Base-by-base conservation (phyloP, 1,284 basidiomycete genomes). In the Wallemia mellicola region DNA sequence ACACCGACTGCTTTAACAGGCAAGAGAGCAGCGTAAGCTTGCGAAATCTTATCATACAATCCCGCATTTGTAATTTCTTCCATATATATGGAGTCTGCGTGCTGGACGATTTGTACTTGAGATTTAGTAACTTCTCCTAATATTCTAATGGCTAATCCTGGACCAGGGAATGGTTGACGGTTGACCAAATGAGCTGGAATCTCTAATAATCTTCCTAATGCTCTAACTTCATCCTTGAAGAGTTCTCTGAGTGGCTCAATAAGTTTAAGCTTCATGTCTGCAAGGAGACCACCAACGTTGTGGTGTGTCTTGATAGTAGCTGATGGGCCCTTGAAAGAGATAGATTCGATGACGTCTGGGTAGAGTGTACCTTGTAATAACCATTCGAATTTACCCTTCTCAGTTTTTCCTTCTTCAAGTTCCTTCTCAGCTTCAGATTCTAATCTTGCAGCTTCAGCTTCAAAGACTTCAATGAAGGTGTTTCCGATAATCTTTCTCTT, bases 281-380 rank as follows among this genome's bases (percentile, higher is more conserved):
- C 86, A 62, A 98, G 74, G 58, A 99, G 74, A 11, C 94, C 94
- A 28, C 94, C 94, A 63, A 98, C 94, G 66, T 99, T 99, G 71
- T 98, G 94, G 70, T 99, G 94, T 9, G 94, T 96, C 77, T 99
- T 98, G 76, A 99, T 98, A 19, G 92, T 98, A 56, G 94, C 94
- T 64, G 84, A 88, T 1, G 94, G 94, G 2, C 94, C 94, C 73
- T 98, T 98, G 80, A 99, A 99, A 72, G 85, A 89, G 74, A 99
- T 96, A 67, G 83, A 88, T 75, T 99, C 94, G 68, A 98, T 99
- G 57, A 99, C 94, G 68, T 99, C 94, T 1, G 94, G 94, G 72
- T 98, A 99, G 11, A 99, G 78, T 0, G 94, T 99, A n/a, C 94
- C 94, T 71, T 96, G 92, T 27, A 98, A 73, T 59, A 99, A 72